Base-by-base conservation (phyloP, 768 basidiomycete species). In the Asterophora lycoperdoides region DNA sequence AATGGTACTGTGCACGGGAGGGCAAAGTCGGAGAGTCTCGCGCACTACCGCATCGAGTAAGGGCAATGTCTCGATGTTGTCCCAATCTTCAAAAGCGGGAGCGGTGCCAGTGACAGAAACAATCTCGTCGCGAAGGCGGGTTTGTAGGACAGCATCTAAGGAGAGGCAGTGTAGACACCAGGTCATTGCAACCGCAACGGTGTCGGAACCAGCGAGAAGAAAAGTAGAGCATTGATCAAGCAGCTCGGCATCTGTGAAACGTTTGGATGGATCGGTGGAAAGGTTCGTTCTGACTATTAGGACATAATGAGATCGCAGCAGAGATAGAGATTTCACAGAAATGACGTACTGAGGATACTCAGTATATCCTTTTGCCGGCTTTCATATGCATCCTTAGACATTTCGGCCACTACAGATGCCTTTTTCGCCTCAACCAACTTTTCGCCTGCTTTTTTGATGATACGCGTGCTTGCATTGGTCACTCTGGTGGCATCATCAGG, bases 171-270 rank as follows among this genome's bases (percentile, higher is more conserved):
- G 74, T 1, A 84, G 63, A 46, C 75, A 77, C 79, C 80, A 86
- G 4, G 79, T 67, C 20, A 84, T 64, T 14, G 79, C 74, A 7
- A 81, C 67, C 5, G 79, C 69, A 19, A 78, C 77, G 2, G 80
- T 74, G 57, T 84, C 82, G 20, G 83, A 79, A 10, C 84, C 83
- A 3, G 76, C 80, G 35, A 83, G 77, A 48, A 85, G 69, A 62
- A 85, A 78, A 23, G 81, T 81, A 14, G 77, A 75, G 55, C 83
- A 77, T 60, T 83, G 81, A 52, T 79, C 78, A 8, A 82, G 66
- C n/a, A 84, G 65, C 40, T 83, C 81, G 26, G 72, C 60, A 52
- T 86, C 84, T 15, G 79, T 72, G 40, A 86, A 61, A 13, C 73
- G 69, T 51, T 70, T 68, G 6, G 69, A 65, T 3, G 69, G 54